Base-by-base conservation (phyloP, 805 yeast species). In the Teunomyces stri region DNA sequence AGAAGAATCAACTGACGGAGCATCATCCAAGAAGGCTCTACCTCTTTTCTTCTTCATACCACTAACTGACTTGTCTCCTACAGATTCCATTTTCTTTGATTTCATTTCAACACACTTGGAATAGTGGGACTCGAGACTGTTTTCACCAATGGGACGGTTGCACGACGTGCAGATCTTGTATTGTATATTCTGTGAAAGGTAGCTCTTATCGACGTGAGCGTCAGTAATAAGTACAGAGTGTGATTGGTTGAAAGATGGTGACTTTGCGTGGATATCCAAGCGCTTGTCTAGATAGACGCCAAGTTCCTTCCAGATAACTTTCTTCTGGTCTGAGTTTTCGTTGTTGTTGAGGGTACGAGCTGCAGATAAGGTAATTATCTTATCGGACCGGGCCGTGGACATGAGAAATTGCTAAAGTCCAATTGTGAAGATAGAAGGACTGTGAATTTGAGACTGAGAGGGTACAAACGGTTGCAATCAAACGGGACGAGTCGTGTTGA, bases 281-380 rank as follows among this genome's bases (percentile, higher is more conserved):
- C 69, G 69, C 51, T 68, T 70, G 50, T 72, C 78, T 43, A 72
- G 58, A 48, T 68, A 72, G 9, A 62, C 68, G 9, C 78, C 78
- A 46, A 72, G 65, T 37, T 72, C 78, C 55, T 72, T 72, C 78
- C 78, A 72, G 49, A 68, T 62, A 27, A 68, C 64, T 46, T 65
- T 62, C 36, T 56, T 57, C 44, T 43, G 48, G 33, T 48, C 44
- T 38, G 21, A 12, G 49, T 46, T 56, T 25, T 42, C 51, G 46
- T 45, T 50, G 29, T 53, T 59, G 48, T 59, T 57, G 30, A 63
- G 63, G 34, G 63, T 52, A 44, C 55, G 53, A 28, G 62, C 57
- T 47, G 59, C 55, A 39, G 63, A 59, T 56, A 64, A 56, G 25
- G 70, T 57, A 37, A 60, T 54, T 37, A 55, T 56, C 51, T 61